phyloP scores from a whole-genome alignment of 1,284 basidiomycete genomes.

The Porodaedalea pini region DNA sequence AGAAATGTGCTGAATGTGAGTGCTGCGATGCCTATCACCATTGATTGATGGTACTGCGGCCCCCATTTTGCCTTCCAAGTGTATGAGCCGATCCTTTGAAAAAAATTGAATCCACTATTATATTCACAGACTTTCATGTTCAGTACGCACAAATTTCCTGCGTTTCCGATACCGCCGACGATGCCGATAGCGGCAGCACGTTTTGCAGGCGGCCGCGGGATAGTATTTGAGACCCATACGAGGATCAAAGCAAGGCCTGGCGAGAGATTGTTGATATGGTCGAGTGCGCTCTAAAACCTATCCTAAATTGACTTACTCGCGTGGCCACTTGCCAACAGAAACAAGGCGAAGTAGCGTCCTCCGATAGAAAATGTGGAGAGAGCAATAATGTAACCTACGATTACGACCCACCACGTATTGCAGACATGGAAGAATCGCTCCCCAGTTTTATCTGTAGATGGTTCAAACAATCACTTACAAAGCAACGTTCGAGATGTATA shows the following conservation, averaged over 20 bases:
- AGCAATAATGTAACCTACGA: slow-evolving; percentile 61
- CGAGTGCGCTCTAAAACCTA: not conserved
- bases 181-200: slow-evolving; percentile 45
- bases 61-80: slow-evolving; percentile 38
- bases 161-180: slow-evolving; percentile 40
- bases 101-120: too few species aligned
- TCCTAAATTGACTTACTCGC: not conserved
- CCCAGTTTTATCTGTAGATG: slow-evolving; percentile 47
- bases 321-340: slow-evolving; percentile 49
- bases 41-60: slow-evolving; percentile 37
- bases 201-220: slow-evolving; percentile 63
- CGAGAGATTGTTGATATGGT: not conserved
- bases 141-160: slow-evolving; percentile 31
- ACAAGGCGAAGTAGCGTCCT: slow-evolving; percentile 61
- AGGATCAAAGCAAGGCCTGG: slow-evolving; percentile 47
- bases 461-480: not conserved
- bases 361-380: slow-evolving; percentile 50
- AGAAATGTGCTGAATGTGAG: slow-evolving; percentile 30
- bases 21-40: slow-evolving; percentile 36
- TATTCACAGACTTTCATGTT: too few species aligned
- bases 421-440: slow-evolving; percentile 69
- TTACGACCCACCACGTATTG: slow-evolving; percentile 56
- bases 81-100: slow-evolving; percentile 35
- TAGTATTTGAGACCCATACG: slow-evolving; percentile 60
- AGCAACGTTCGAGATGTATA: slow-evolving; percentile 25